phyloP scores from a whole-genome alignment of 148 eudicot genomes.

The Beta vulgaris region DNA sequence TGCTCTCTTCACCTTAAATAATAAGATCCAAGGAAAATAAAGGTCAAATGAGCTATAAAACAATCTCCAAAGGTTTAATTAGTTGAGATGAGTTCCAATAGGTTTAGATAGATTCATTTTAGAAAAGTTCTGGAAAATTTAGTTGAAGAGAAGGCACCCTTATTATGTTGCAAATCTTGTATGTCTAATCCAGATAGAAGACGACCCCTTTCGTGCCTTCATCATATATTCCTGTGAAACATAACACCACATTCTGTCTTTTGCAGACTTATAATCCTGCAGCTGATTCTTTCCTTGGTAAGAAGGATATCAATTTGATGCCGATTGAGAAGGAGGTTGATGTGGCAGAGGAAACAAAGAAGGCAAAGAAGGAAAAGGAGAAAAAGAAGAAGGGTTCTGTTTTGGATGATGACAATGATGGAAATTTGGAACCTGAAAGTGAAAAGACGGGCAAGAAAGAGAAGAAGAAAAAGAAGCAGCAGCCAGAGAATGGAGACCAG shows the following conservation, averaged over 20 bases:
- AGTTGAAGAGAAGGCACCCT: too few relatives aligned
- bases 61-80: too few relatives aligned
- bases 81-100: too few relatives aligned
- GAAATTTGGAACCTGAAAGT: slow-evolving; percentile 20
- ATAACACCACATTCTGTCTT: background rate
- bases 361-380: slow-evolving; percentile 26
- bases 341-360: slow-evolving; percentile 21
- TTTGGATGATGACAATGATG: slow-evolving; percentile 27
- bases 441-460: slow-evolving; percentile 23
- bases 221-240: background rate
- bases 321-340: slow-evolving; percentile 22
- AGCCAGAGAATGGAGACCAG: slow-evolving; percentile 22
- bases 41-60: too few relatives aligned
- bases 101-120: too few relatives aligned
- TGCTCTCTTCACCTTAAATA: too few relatives aligned
- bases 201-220: too few relatives aligned
- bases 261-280: slow-evolving; percentile 81
- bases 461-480: slow-evolving; percentile 33
- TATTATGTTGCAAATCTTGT: background rate
- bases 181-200: too few relatives aligned
- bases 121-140: too few relatives aligned
- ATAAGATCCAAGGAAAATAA: background rate
- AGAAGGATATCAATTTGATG: slow-evolving; percentile 31
- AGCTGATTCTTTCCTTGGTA: slow-evolving; percentile 68
- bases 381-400: slow-evolving; percentile 31